A percentile compares a stretch with the other conserved stretches of the same genome.
Conservation (phyloP, 192 early-diverging fungal species). For the Linnemannia elongata region DNA sequence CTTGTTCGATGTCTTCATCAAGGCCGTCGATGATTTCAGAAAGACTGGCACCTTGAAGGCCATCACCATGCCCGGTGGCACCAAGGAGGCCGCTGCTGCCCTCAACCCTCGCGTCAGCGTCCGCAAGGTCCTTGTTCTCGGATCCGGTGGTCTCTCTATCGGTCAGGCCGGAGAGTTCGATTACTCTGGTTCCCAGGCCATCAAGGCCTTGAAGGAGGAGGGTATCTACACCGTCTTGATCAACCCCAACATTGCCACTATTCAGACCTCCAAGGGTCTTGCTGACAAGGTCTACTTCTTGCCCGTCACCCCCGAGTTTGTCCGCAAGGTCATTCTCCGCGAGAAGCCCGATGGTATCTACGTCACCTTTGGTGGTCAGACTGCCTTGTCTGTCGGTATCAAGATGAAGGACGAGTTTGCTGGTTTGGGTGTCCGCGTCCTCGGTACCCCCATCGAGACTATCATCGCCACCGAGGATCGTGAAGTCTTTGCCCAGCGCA, state of each 20-base stretch:
- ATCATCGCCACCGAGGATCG: conserved; percentile 94
- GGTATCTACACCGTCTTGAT: conserved; percentile 94
- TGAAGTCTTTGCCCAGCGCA: conserved; percentile 92
- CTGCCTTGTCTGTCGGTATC: conserved; percentile 95
- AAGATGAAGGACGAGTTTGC: conserved; percentile 87
- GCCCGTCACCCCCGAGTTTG: conserved; percentile 96
- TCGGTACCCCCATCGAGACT: conserved; percentile 96
- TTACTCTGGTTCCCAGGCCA: conserved; percentile 97
- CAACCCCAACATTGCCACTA: conserved; percentile 99
- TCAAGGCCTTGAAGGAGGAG: conserved; percentile 96
- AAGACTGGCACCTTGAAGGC: conserved; percentile 79
- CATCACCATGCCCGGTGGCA: conserved; percentile 76
- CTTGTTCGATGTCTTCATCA: conserved; percentile 96
- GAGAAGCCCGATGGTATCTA: conserved; percentile 97
- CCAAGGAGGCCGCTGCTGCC: conserved; percentile 55
- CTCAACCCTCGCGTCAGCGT: conserved; percentile 71
- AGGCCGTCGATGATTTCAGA: conserved; percentile 76
- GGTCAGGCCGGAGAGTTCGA: conserved; percentile 99
- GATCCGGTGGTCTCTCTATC: conserved; percentile 93
- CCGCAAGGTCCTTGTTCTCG: conserved; percentile 94
- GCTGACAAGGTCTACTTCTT: conserved; percentile 97
- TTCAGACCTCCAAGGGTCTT: conserved; percentile 94
- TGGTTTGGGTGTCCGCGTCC: conserved; percentile 86
- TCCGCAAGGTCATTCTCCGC: conserved; percentile 87
- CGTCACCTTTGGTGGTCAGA: conserved; percentile 97